Evolutionary conservation across 2,329 filamentous ascomycete genomes (phyloP), one percentile per base, ranked within the genome.

Genomic region (Fusarium mangiferae): DNA sequence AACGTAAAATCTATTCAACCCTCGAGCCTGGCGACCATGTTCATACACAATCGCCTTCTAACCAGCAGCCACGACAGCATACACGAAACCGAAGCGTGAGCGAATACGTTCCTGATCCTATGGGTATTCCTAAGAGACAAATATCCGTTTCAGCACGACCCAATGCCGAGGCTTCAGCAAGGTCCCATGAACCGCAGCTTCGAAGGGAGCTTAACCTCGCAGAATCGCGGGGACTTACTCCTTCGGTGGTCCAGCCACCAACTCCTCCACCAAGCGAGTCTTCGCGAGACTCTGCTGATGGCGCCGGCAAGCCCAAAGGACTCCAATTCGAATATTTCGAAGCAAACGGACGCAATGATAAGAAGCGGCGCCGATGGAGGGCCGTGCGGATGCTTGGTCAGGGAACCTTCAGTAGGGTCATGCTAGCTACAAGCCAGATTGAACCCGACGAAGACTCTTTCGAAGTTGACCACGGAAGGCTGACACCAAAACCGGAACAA

Each of bases 361-460:
- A 90, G 74, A 95, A 95, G 80, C 87, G 90, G 26, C 90, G 92
- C 64, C 88, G 90, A 74, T 99, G 96, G 91, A 90, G 93, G 74
- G 93, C 92, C 18, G 84, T 99, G 44, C 92, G 93, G 66, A 85
- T 92, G 73, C 88, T 99, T 11, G 96, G 96, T 10, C 94, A 98
- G 78, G 96, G 96, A 42, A 98, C 96, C 1, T 99, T 99, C 82
- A 98, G 95, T 81, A 94, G 94, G 78, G 96, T 99, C 26, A 92
- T 97, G 84, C 87, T 99, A 46, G 96, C 95, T 9, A 97, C 95
- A 17, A 94, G 93, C 78, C 91, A 97, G 79, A 88, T 90, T 45
- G 83, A 85, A 17, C 81, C 86, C 15, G 86, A 87, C 1, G 86
- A 87, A 42, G 84, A 86, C 35, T 83, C 85, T 66, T 80, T 72